phyloP scores from a whole-genome alignment of 148 eudicot species.

The Amaranthus cruentus region DNA sequence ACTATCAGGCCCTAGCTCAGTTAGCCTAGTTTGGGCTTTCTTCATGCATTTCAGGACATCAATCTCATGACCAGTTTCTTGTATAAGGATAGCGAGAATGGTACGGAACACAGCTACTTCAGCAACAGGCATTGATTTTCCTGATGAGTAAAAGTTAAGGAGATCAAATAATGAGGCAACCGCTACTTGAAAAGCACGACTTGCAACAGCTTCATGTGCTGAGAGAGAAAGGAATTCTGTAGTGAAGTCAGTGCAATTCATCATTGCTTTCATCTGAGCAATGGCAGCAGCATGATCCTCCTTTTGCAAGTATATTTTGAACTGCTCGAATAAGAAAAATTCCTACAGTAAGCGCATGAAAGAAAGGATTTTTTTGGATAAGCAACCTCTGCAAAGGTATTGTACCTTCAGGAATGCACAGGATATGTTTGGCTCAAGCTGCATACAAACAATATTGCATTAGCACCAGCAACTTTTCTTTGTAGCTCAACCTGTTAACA shows the following conservation, averaged over 20 bases:
- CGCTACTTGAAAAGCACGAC: slow-evolving; percentile 73
- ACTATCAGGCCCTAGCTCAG: slow-evolving; percentile 62
- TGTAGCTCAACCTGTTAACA: neutral
- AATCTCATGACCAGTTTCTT: slow-evolving; percentile 53
- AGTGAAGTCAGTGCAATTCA: slow-evolving; percentile 81
- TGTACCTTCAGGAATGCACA: slow-evolving; percentile 85
- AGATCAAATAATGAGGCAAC: slow-evolving; percentile 68
- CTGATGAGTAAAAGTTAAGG: slow-evolving; percentile 68
- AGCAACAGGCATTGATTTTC: slow-evolving; percentile 61
- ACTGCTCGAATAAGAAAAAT: slow-evolving; percentile 46
- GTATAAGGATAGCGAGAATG: slow-evolving; percentile 52
- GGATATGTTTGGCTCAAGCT: slow-evolving; percentile 87
- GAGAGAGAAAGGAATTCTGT: slow-evolving; percentile 75
- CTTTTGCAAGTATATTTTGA: slow-evolving; percentile 76
- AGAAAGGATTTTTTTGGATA: neutral
- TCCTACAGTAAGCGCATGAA: neutral
- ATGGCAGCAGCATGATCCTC: slow-evolving; percentile 65
- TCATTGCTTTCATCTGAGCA: slow-evolving; percentile 75
- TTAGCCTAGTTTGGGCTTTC: slow-evolving; percentile 47
- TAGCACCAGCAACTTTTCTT: slow-evolving; percentile 11
- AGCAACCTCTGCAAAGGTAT: slow-evolving; percentile 1
- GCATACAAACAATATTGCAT: slow-evolving; percentile 32
- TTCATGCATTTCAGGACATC: slow-evolving; percentile 67
- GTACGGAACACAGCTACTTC: slow-evolving; percentile 74
- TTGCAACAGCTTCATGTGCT: slow-evolving; percentile 91